phyloP scores from a whole-genome alignment of 148 eudicot species.

The Fallopia convolvulus region DNA sequence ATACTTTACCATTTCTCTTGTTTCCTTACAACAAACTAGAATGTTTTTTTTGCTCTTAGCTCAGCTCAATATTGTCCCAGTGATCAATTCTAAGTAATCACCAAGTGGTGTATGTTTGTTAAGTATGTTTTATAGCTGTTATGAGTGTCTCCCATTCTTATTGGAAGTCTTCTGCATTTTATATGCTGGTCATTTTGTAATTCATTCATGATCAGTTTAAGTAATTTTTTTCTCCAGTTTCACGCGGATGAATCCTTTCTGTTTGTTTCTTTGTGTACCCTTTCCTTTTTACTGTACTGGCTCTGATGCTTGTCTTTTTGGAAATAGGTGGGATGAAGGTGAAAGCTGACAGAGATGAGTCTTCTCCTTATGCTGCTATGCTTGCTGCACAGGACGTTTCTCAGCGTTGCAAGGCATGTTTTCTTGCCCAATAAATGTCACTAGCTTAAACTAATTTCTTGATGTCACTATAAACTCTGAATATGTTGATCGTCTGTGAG shows the following conservation, averaged over 20 bases:
- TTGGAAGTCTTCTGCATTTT: too few relatives aligned
- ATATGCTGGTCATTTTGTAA: not conserved
- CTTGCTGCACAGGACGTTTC: constrained; percentile 85
- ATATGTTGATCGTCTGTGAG: not conserved
- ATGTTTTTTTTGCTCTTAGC: too few relatives aligned
- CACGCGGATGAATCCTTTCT: not conserved
- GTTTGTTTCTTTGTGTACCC: not conserved
- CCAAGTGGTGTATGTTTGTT: too few relatives aligned
- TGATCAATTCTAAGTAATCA: too few relatives aligned
- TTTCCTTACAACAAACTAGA: too few relatives aligned
- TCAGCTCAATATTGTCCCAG: too few relatives aligned
- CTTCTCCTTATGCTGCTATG: constrained; percentile 93
- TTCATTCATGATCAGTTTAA: not conserved
- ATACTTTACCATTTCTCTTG: too few relatives aligned
- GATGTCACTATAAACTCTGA: too few relatives aligned
- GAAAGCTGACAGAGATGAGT: constrained; percentile 86
- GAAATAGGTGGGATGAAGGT: constrained; percentile 79
- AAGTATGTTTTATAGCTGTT: too few relatives aligned
- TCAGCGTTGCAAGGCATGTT: constrained; percentile 60
- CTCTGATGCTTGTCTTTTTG: not conserved
- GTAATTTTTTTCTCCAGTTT: not conserved
- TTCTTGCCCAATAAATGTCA: not conserved
- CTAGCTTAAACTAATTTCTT: not conserved
- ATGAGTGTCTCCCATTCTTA: too few relatives aligned
- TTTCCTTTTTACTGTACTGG: not conserved